These are phyloP conservation scores for Saccharomyces jurei DNA, from an alignment of 805 yeast genomes.

Conservation along the genomic window DNA sequence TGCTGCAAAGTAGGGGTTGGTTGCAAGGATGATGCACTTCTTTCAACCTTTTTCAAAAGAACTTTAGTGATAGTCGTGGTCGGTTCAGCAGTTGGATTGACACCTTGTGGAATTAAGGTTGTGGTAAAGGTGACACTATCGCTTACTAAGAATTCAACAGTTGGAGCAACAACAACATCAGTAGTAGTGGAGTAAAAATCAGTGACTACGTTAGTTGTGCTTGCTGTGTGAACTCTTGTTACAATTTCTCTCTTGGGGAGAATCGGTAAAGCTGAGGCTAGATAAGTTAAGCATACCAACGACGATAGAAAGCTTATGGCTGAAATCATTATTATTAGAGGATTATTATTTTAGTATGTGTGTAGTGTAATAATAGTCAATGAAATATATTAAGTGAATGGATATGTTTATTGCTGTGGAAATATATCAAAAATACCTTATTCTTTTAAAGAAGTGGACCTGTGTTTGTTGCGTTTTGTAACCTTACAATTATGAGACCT, in stretches of 20 bases:
- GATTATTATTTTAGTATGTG: too few species aligned
- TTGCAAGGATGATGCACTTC: neutral
- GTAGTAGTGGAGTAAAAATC: conserved; percentile 36
- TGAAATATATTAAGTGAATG: neutral
- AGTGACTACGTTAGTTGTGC: conserved; percentile 39
- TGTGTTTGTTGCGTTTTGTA: neutral
- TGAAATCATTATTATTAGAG: neutral
- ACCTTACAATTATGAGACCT: neutral
- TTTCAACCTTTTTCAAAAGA: conserved; percentile 8
- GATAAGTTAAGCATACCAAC: conserved; percentile 5
- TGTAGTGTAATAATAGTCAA: neutral
- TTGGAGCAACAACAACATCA: conserved; percentile 34
- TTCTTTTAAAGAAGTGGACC: neutral
- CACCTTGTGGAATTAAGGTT: conserved; percentile 30
- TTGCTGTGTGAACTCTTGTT: conserved; percentile 51
- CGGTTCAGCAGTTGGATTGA: conserved; percentile 30
- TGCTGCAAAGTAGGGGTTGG: conserved; percentile 2
- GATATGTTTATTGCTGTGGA: neutral
- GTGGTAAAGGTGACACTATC: conserved; percentile 34
- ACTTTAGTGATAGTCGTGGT: conserved; percentile 29
- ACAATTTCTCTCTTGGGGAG: conserved; percentile 35
- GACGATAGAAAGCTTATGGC: neutral
- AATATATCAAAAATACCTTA: neutral
- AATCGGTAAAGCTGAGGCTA: conserved; percentile 21
- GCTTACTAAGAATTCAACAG: conserved; percentile 33